Evolutionary conservation across 345 rosid species (phyloP), one percentile per base, ranked within the genome.

Genomic region (Eucalyptus fibrosa): DNA sequence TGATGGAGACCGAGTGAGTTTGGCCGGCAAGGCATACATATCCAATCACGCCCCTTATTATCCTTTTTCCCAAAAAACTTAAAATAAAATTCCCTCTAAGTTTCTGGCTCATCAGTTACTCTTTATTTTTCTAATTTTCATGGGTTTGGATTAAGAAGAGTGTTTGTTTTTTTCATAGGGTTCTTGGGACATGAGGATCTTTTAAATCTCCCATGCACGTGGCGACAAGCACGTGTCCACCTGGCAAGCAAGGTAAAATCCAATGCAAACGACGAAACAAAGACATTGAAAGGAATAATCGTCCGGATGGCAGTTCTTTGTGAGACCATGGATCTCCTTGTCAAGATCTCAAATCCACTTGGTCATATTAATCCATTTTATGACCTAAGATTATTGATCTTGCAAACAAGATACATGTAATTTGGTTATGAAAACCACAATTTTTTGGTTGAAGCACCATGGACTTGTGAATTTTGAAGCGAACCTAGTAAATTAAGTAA

Each of bases 251-350:
- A 91, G 91, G 90, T 88, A 83, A 92, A 92, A 86, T 93, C 95
- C 97, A 94, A 92, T 50, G 90, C 91, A 94, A 94, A 94, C 97
- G 96, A 96, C 96, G 69, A 94, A 92, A 92, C 82, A 92, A 89
- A 82, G 91, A 90, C 92, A 89, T 89, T 92, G 93, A 92, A 92
- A 94, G 94, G 93, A 94, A 95, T 92, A 94, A 96, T 92, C 94
- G 94, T 95, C 93, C 90, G 49, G 88, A 90, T 92, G 93, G 92
- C 92, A 90, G 90, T 21, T 40, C 47, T 77, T 77, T 77, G 85
- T 51, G 87, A 86, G 87, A 86, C 42, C 88, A 67, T 87, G 83
- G 4, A 53, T 55, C 55, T 42, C 85, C 86, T 24, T 47, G 51
- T 88, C 77, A 67, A 90, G 89, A 72, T 92, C 80, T 89, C 6